These are phyloP conservation scores for Psilocybe azurescens DNA, from an alignment of 768 basidiomycete species.

Conservation along the genomic window DNA sequence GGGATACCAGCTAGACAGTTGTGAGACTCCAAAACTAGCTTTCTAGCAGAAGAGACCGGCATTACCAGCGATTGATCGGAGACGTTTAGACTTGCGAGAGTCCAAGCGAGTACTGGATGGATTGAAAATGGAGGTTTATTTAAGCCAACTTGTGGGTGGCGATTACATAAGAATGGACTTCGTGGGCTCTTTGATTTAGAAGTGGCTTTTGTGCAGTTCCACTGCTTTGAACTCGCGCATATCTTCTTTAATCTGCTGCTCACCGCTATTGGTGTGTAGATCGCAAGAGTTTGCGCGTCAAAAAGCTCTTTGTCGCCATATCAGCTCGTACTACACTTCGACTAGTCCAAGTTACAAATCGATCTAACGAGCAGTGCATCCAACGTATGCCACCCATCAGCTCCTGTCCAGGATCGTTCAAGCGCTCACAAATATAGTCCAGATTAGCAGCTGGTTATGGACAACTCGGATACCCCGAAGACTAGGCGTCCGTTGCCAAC, in stretches of 20 bases:
- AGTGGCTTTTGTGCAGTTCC: conserved; percentile 1
- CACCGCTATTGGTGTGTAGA: not conserved
- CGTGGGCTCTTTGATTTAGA: conserved; percentile 11
- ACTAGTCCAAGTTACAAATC: not conserved
- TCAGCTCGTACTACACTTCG: not conserved
- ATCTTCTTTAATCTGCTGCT: not conserved
- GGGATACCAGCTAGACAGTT: too few species aligned
- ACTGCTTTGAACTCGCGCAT: not conserved
- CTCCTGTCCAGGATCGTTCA: not conserved
- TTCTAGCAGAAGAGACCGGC: too few species aligned
- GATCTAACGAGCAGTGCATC: not conserved
- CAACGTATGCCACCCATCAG: not conserved
- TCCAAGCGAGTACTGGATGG: too few species aligned
- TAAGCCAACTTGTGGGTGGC: not conserved
- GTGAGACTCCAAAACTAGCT: too few species aligned
- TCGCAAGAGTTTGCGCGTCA: not conserved
- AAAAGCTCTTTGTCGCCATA: not conserved
- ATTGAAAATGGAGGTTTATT: conserved; percentile 1
- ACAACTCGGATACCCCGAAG: conserved; percentile 49
- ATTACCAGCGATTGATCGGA: too few species aligned
- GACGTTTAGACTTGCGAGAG: too few species aligned
- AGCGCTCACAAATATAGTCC: not conserved
- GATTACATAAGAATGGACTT: conserved; percentile 12
- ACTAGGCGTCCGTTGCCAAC: conserved; percentile 53
- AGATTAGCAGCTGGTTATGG: conserved; percentile 39